phyloP scores from a whole-genome alignment of 1,284 basidiomycete genomes.

The Filobasidium uniguttulatum region DNA sequence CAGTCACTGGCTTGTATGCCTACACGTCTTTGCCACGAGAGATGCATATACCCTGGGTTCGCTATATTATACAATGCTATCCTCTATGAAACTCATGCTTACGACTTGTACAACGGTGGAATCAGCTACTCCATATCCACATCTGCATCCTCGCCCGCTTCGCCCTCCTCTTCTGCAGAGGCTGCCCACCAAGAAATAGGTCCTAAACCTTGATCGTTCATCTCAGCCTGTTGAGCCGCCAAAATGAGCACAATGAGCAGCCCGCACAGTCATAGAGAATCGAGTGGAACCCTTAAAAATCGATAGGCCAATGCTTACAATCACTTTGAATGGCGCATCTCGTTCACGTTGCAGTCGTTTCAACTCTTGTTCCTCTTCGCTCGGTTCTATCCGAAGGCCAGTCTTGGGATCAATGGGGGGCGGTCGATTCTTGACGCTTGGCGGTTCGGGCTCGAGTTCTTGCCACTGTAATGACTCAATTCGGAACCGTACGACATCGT shows the following conservation, averaged over 20 bases:
- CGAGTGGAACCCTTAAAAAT: neutral
- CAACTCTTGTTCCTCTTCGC: conserved; percentile 53
- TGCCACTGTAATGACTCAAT: conserved; percentile 79
- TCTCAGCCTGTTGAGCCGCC: neutral
- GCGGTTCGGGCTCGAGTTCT: conserved; percentile 77
- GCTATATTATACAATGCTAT: too few relatives aligned
- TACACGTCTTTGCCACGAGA: too few relatives aligned
- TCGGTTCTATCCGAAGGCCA: conserved; percentile 36
- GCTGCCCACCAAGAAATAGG: neutral
- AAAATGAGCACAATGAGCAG: neutral
- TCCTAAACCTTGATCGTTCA: conserved; percentile 1
- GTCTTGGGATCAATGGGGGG: conserved; percentile 18
- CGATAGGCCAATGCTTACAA: conserved; percentile 43
- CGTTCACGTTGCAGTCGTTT: conserved; percentile 42
- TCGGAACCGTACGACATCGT: conserved; percentile 72
- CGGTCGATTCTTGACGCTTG: conserved; percentile 17
- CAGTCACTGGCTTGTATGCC: too few relatives aligned
- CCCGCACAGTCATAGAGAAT: neutral
- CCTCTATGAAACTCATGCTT: too few relatives aligned
- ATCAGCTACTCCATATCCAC: neutral
- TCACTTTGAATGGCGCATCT: conserved; percentile 58
- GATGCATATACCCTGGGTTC: too few relatives aligned
- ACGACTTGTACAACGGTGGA: neutral
- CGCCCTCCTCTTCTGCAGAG: neutral
- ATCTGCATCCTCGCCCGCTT: neutral